Evolutionary conservation across 257 asterid genomes (phyloP), one percentile per base, ranked within the genome.

Genomic region (Galeopsis tetrahit): DNA sequence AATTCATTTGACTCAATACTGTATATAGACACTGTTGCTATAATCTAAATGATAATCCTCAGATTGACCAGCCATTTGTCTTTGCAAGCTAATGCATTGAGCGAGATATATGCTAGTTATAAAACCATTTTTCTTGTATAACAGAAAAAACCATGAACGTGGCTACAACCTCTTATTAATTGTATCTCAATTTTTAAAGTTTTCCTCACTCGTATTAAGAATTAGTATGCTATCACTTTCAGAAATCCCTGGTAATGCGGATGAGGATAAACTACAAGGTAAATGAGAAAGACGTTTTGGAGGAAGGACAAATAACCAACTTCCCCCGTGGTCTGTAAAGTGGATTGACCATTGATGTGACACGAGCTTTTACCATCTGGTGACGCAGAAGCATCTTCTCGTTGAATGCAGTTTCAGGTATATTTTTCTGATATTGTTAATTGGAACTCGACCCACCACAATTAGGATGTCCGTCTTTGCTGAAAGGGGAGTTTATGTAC

Each of bases 161-260:
- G 6, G 36, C 10, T 42, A 35, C 61, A 34, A 36, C 40, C n/a
- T 71, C 36, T 13, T 9, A 46, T 11, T 49, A 49, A 49, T 49
- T 49, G 56, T 14, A 49, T 49, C 57, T 48, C 55, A 48, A 13
- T 4, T 4, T 48, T 48, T 13, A 4, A 39, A 39, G 43, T 39
- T 39, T 39, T 39, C 43, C 43, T 39, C 7, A 39, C 7, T 7
- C 5, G 3, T 39, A 7, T 39, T 39, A 0, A 39, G 43, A 1
- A 39, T 39, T 39, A 5, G 66, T 57, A 35, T 28, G 52, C 17
- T 78, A 44, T 77, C 48, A 9, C 70, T 65, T 60, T 65, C 93
- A 95, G 98, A 95, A 92, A 92, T 82, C 98, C 69, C 87, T 90
- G 69, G 89, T 92, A 68, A 92, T 95, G 99, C 90, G 98, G 78